These are phyloP conservation scores for Rhodotorula taiwanensis DNA, from an alignment of 768 basidiomycete genomes.

Conservation along the genomic window DNA sequence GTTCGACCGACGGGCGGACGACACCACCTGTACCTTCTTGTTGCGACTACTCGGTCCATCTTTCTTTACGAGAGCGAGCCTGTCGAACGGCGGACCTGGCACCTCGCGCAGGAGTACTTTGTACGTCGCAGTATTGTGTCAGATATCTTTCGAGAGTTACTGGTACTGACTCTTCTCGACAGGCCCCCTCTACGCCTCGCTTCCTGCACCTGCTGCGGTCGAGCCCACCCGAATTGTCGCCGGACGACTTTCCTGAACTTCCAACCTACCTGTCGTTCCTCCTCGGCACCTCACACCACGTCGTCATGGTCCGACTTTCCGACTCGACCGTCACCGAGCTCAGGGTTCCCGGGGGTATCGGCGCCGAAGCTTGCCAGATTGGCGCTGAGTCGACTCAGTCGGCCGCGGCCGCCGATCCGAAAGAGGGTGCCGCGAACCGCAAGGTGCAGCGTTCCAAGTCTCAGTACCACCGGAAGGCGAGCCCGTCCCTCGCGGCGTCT, in stretches of 20 bases:
- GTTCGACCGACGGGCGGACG: background rate
- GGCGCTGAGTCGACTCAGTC: too few relatives aligned
- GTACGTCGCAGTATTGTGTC: background rate
- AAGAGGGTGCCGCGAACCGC: too few relatives aligned
- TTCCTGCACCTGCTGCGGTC: slow-evolving; percentile 22
- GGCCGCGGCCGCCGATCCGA: too few relatives aligned
- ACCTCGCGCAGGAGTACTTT: slow-evolving; percentile 17
- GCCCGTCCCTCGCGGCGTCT: background rate
- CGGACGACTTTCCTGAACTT: background rate
- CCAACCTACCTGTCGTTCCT: slow-evolving; percentile 15
- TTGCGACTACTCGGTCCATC: slow-evolving; percentile 14
- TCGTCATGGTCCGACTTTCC: slow-evolving; percentile 21
- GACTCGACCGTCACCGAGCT: slow-evolving; percentile 17
- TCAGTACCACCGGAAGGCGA: background rate
- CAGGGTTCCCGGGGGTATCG: too few relatives aligned
- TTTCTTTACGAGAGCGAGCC: slow-evolving; percentile 14
- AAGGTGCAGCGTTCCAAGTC: background rate
- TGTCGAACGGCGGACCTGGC: slow-evolving; percentile 11
- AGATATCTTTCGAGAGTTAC: too few relatives aligned
- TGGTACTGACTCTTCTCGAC: background rate
- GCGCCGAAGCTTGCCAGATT: too few relatives aligned
- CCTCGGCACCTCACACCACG: slow-evolving; percentile 9
- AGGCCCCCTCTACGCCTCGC: slow-evolving; percentile 25
- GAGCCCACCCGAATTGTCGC: background rate
- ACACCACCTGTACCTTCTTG: slow-evolving; percentile 7